Base-by-base conservation (phyloP, 148 eudicot species). In the Arbutus unedo region DNA sequence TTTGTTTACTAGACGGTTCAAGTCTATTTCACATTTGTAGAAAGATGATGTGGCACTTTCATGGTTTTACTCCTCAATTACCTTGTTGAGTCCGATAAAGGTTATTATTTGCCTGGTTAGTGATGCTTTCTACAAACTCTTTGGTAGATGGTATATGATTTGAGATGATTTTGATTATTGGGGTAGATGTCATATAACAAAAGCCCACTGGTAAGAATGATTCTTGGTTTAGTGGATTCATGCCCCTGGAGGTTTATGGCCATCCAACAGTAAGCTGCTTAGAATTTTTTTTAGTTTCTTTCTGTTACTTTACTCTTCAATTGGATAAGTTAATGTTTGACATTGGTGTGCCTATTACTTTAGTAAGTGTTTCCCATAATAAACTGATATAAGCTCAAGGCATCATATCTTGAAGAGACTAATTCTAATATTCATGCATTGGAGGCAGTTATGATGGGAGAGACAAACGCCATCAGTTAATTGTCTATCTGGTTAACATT, bases 61-160 rank as follows among this genome's bases (percentile, higher is more conserved):
- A 76, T 76, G 59, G 60, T 76, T 53, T 76, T 76, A 21, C 79
- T 50, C 59, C 50, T 76, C 59, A 76, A 76, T 76, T 51, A 74
- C 23, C 77, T 50, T 15, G 11, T 76, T 23, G 60, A 14, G 11
- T 76, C 18, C 11, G 3, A 14, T 50, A 8, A 51, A 4, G 78
- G 19, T 76, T 23, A 50, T 25, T 31, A 21, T 23, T 76, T 11
- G 59, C 78, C 59, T 76, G 59, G 60, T 76, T 54, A 53, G 56
- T n/a, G n/a, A 53, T 51, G 55, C 60, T 23, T 44, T 76, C 19
- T 25, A 43, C 60, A 41, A 70, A 23, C 53, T 57, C 53, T 18
- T 41, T 38, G 56, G 15, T 16, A 4, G 18, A 14, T 21, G 11
- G 51, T 45, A 13, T 14, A 55, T 23, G 66, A 56, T 16, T 16